Base-by-base conservation (phyloP, 768 basidiomycete species). In the Russula sp. region DNA sequence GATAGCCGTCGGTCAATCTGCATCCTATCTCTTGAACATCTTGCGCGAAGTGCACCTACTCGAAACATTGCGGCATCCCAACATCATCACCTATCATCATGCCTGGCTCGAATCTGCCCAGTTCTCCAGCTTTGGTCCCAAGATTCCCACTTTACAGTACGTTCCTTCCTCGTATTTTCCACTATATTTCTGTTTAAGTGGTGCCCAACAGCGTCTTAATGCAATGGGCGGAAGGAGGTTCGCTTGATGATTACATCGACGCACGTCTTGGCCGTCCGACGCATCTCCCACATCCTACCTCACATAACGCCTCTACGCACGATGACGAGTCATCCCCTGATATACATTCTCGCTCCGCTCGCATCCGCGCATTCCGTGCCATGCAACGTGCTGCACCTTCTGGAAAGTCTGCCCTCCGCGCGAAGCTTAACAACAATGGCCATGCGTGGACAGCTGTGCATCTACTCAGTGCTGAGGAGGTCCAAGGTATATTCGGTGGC, bases 11-110 rank as follows among this genome's bases (percentile, higher is more conserved):
- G 94, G 94, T 53, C 85, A 91, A 70, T 95, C 92, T 0, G 89
- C 93, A 68, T 80, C 86, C 2, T 95, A 95, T 75, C 78, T 96
- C 6, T 75, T 94, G 45, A 86, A 85, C 54, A 94, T 91, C 59
- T 77, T 95, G 44, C 84, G 84, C 49, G 94, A 95, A 78, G 91
- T 98, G 58, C 85, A 91, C 48, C 78, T 97, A 9, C 77, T 98
- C 48, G 94, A 98, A 71, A 80, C 83, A 32, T 77, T 98, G 4
- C 87, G 88, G 60, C 95, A 98, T 75, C 89, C 87, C 5, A 96
- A 98, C 66, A 96, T 98, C 67, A 82, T 98, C 64, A 93, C 91
- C 4, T 97, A 97, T 70, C 96, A 98, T 73, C 94, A 96, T 70
- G 85, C 94, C 0, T 98, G 94, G 94, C 81, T 98, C 27, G 94